Evolutionary conservation across 345 rosid species (phyloP), one percentile per base, ranked within the genome.

Genomic region (Eucalyptus pauciflora): DNA sequence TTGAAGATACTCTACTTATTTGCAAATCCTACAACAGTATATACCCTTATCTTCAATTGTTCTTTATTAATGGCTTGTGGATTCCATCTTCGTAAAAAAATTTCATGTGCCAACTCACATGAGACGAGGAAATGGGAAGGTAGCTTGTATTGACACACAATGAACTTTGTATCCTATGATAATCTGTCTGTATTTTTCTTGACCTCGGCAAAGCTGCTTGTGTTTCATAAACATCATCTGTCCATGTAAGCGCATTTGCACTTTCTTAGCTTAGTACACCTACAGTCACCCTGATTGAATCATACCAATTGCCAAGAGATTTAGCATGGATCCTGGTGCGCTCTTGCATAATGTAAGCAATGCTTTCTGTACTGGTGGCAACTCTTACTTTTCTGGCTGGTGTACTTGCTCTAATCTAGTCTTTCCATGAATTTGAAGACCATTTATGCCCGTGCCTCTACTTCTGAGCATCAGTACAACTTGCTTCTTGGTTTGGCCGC

Each of bases 281-380:
- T 24, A 13, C 13, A 4, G 64, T 58, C 1, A 2, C 0, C n/a
- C 29, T 58, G 29, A 58, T 58, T 0, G n/a, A 58, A 58, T 58
- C 3, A 7, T 24, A 10, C 13, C 64, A 58, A 58, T 0, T 24
- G 64, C n/a, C 6, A 0, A 58, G 13, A 58, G 64, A 58, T 58
- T 58, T 58, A n/a, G n/a, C 64, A 58, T 24, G 13, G 64, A 58
- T 58, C n/a, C 64, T 58, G n/a, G 29, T 58, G 64, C 13, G 0
- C 5, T 58, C 64, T n/a, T 58, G 60, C 54, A 24, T 58, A 24
- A 58, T 24, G 64, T 24, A 58, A 58, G 29, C 64, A 22, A 24
- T 22, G 64, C 64, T 58, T 58, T 58, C 64, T 58, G 0, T 24
- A 56, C 29, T 56, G 62, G 27, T 24, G 29, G 29, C 13, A 2